Percentiles rank a stretch among this genome's conserved stretches.
phyloP scores from a whole-genome alignment of 1,139 yeast species.

The Debaryomycetaceae sp. region DNA sequence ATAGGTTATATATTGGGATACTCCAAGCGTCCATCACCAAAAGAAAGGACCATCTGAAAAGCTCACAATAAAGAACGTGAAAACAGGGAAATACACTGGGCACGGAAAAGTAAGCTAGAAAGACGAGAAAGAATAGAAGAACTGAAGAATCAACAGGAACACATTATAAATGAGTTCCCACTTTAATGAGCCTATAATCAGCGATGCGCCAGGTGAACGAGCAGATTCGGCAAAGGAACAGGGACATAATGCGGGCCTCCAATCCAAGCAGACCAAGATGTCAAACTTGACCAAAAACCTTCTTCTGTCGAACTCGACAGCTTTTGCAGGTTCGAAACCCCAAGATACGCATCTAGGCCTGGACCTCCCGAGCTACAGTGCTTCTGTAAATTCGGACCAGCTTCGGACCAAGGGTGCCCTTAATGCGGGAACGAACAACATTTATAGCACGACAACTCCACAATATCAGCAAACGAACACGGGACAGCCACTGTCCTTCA shows the following conservation, averaged over 20 bases:
- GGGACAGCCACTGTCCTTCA: neutral
- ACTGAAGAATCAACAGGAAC: too few relatives aligned
- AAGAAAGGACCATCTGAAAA: too few relatives aligned
- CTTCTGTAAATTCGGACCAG: neutral
- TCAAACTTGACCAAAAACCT: slow-evolving; percentile 42
- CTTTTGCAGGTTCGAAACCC: neutral
- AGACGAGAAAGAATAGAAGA: too few relatives aligned
- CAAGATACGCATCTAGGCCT: slow-evolving; percentile 1
- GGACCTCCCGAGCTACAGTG: slow-evolving; percentile 1
- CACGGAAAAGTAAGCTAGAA: too few relatives aligned
- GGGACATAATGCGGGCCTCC: slow-evolving; percentile 6
- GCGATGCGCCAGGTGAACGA: slow-evolving; percentile 1
- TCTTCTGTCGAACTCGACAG: slow-evolving; percentile 14
- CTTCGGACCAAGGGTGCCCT: neutral
- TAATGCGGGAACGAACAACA: neutral
- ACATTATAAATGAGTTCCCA: slow-evolving; percentile 8
- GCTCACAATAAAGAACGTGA: too few relatives aligned
- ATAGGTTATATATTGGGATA: too few relatives aligned
- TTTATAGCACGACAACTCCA: neutral
- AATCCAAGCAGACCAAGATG: slow-evolving; percentile 15
- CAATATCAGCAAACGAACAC: neutral
- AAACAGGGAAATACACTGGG: too few relatives aligned
- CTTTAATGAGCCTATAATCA: slow-evolving; percentile 6
- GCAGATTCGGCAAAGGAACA: neutral
- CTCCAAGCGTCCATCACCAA: too few relatives aligned